Evolutionary conservation across 1,284 basidiomycete species (phyloP).

Genomic region (Trametes pubescens): DNA sequence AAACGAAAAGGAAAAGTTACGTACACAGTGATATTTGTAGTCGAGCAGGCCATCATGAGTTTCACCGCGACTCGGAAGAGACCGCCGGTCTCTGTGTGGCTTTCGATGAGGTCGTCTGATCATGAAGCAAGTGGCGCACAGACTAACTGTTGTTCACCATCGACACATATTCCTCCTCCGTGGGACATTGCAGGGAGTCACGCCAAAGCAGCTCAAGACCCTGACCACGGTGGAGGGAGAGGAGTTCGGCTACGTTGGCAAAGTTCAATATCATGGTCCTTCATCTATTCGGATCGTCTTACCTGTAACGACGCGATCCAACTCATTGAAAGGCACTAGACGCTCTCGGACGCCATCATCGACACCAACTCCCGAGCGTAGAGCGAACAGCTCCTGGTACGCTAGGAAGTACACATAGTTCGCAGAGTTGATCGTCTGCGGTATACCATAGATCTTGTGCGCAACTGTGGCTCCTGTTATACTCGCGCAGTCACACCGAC

Average conservation of each 20-base stretch:
- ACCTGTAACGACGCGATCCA: constrained; percentile 79
- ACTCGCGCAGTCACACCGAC: not conserved
- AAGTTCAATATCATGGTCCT: not conserved
- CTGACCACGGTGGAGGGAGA: constrained; percentile 94
- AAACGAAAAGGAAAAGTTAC: constrained; percentile 7
- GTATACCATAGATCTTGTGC: constrained; percentile 95
- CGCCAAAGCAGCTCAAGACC: constrained; percentile 96
- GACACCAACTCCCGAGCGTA: constrained; percentile 51
- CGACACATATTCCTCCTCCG: constrained; percentile 92
- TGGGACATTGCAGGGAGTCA: constrained; percentile 91
- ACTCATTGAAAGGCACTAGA: constrained; percentile 49
- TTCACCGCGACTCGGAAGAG: constrained; percentile 93
- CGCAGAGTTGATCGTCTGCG: constrained; percentile 97
- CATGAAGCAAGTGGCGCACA: not conserved
- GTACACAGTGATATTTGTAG: constrained; percentile 68
- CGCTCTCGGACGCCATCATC: constrained; percentile 31
- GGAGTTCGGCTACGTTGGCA: constrained; percentile 71
- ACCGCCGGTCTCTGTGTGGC: constrained; percentile 89
- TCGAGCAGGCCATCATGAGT: constrained; percentile 93
- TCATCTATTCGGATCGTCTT: not conserved
- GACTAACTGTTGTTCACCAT: constrained; percentile 97
- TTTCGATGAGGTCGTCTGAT: not conserved
- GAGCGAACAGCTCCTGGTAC: constrained; percentile 77
- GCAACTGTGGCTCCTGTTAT: constrained; percentile 60
- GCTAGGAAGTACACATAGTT: constrained; percentile 97